phyloP scores from a whole-genome alignment of 2,329 filamentous ascomycete genomes.

The Claviceps sp. region DNA sequence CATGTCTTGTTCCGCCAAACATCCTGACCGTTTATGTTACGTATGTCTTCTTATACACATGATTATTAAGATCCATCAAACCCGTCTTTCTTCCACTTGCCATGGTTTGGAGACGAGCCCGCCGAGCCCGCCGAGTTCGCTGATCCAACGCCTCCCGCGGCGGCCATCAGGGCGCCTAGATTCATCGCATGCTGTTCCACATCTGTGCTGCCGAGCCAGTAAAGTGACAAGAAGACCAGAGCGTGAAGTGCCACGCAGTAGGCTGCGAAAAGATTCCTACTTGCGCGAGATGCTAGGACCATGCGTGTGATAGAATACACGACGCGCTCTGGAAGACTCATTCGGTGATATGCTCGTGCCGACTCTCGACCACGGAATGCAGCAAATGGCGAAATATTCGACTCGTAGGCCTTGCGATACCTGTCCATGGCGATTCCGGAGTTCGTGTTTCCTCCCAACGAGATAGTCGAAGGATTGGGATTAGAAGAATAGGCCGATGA shows the following conservation, averaged over 20 bases:
- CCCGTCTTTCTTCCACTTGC: slow-evolving; percentile 52
- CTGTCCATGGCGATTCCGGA: slow-evolving; percentile 63
- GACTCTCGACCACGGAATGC: slow-evolving; percentile 92
- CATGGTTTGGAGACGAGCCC: slow-evolving; percentile 20
- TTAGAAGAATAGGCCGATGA: slow-evolving; percentile 55
- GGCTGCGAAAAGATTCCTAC: slow-evolving; percentile 82
- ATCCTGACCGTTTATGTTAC: too few relatives aligned
- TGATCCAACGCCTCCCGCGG: slow-evolving; percentile 28
- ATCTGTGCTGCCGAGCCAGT: slow-evolving; percentile 63
- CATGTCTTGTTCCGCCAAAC: too few relatives aligned
- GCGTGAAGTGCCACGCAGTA: slow-evolving; percentile 86
- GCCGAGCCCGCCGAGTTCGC: slow-evolving; percentile 26
- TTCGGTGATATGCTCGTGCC: slow-evolving; percentile 77
- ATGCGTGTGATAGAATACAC: slow-evolving; percentile 86
- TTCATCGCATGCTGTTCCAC: slow-evolving; percentile 47
- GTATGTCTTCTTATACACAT: background rate
- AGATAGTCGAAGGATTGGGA: slow-evolving; percentile 62
- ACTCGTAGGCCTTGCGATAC: slow-evolving; percentile 87
- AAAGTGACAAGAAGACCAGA: slow-evolving; percentile 75
- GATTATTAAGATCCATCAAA: slow-evolving; percentile 29
- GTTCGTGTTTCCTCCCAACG: slow-evolving; percentile 38
- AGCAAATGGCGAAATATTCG: slow-evolving; percentile 88
- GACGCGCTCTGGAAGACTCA: slow-evolving; percentile 81
- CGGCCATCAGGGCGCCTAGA: slow-evolving; percentile 34
- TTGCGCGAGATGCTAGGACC: slow-evolving; percentile 78